Base-by-base conservation (phyloP, 208 protist species). In the Trichomonas vaginalis region DNA sequence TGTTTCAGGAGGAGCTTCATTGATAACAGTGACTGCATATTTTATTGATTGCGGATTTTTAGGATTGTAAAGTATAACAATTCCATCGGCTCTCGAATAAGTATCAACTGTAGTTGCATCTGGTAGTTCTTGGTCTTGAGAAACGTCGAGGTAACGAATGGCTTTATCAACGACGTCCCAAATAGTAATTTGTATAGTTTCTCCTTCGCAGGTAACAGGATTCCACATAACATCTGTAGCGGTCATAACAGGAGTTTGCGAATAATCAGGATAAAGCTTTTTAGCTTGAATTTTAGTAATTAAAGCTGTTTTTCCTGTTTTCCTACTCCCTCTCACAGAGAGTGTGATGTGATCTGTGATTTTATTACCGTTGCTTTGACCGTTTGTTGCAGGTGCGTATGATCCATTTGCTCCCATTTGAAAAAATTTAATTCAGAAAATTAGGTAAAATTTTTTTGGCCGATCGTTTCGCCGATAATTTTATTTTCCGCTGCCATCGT, bases 151-250 rank as follows among this genome's bases (percentile, higher is more conserved):
- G 37, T 51, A 6, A n/a, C n/a, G 15, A 42, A 92, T 35, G 17
- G 86, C 86, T 9, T 51, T 48, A 39, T 92, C 86, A 42, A 92
- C 86, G 15, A 92, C 86, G 46, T 92, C 86, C 86, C 86, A 92
- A n/a, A 92, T 45, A 17, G 40, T 92, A 10, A 92, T 45, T 92
- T 92, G 48, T 49, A 92, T 92, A 35, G 42, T 92, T 37, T 92
- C 86, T 35, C 35, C 45, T 35, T 42, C 40, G 39, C 39, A 45
- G 0, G 10, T 92, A 14, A 92, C 27, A 35, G 86, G 45, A 14
- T 51, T 92, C 86, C 86, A 92, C 17, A 45, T 42, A 51, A 92
- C 17, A 48, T 92, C 86, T 35, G 86, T 56, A 0, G 86, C 86
- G 48, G 14, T 40, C 86, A 92, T 92, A 32, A 42, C 27, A n/a